Conservation (phyloP, 768 basidiomycete species). For the Tricholoma sp. region DNA sequence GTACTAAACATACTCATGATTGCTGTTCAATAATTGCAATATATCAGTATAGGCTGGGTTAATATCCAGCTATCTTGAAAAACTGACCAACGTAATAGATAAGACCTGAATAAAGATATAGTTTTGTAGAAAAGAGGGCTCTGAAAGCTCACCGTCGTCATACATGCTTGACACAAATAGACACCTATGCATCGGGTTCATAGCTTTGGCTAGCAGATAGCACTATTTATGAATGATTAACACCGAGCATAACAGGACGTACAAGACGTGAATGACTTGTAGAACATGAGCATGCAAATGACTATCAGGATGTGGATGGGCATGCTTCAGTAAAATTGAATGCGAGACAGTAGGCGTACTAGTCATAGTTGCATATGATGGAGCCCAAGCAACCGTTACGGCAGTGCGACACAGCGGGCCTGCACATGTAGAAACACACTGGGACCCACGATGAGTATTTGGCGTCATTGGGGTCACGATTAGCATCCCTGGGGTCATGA, state of each 20-base stretch:
- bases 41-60: not conserved
- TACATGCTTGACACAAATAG: constrained; percentile 3
- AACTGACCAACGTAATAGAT: constrained; percentile 23
- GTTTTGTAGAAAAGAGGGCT: not conserved
- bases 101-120: constrained; percentile 11
- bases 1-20: constrained; percentile 18
- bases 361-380: not conserved
- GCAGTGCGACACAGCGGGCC: not conserved
- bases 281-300: constrained; percentile 2
- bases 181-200: not conserved
- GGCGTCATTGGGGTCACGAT: no score
- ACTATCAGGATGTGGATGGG: not conserved
- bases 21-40: constrained; percentile 3
- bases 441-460: no score
- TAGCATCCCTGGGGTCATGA: no score
- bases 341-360: not conserved
- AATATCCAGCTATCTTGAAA: not conserved
- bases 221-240: not conserved
- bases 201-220: constrained; percentile 9
- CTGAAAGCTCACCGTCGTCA: constrained; percentile 11
- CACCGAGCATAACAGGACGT: not conserved
- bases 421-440: not conserved
- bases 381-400: constrained; percentile 1
- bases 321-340: not conserved
- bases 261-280: constrained; percentile 1